Percentiles rank a stretch among this genome's conserved stretches.
Evolutionary conservation across 2,329 filamentous ascomycete species (phyloP).

Genomic region (Alternaria sp.): DNA sequence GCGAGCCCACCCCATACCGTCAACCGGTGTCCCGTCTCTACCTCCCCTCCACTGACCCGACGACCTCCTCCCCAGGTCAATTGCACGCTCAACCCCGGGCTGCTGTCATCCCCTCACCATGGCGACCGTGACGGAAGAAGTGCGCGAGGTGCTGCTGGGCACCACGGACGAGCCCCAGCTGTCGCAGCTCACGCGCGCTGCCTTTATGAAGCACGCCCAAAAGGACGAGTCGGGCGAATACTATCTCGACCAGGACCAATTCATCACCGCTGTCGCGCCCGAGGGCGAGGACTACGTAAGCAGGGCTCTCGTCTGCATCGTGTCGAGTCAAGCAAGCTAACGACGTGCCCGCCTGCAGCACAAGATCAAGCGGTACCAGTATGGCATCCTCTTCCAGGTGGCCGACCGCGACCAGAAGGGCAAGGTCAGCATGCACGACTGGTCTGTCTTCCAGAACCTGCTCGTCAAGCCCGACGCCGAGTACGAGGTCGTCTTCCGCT

Average conservation of each 20-base stretch:
- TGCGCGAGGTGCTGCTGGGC: slow-evolving; percentile 70
- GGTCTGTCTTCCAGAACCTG: slow-evolving; percentile 92
- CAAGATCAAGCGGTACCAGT: slow-evolving; percentile 97
- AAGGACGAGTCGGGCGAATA: slow-evolving; percentile 80
- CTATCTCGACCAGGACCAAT: slow-evolving; percentile 84
- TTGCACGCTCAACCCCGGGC: slow-evolving; percentile 34
- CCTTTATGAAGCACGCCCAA: slow-evolving; percentile 78
- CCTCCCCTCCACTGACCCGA: slow-evolving; percentile 23
- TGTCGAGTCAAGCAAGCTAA: slow-evolving; percentile 42
- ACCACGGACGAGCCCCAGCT: slow-evolving; percentile 66
- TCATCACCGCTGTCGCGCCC: slow-evolving; percentile 89
- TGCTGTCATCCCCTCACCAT: slow-evolving; percentile 35
- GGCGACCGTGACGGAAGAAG: slow-evolving; percentile 73
- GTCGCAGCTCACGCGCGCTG: slow-evolving; percentile 76
- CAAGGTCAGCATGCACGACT: slow-evolving; percentile 81
- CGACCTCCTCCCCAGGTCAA: slow-evolving; percentile 32
- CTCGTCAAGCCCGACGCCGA: slow-evolving; percentile 94
- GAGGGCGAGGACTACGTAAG: slow-evolving; percentile 89
- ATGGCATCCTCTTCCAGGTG: slow-evolving; percentile 89
- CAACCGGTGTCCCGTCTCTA: slow-evolving; percentile 12
- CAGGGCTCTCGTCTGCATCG: slow-evolving; percentile 29
- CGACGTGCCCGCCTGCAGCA: slow-evolving; percentile 66
- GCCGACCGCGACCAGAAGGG: slow-evolving; percentile 81
- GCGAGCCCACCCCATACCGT: slow-evolving; percentile 33
- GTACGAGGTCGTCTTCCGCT: slow-evolving; percentile 97